phyloP scores from a whole-genome alignment of 2,329 filamentous ascomycete species.

The Trichoderma lentiforme region DNA sequence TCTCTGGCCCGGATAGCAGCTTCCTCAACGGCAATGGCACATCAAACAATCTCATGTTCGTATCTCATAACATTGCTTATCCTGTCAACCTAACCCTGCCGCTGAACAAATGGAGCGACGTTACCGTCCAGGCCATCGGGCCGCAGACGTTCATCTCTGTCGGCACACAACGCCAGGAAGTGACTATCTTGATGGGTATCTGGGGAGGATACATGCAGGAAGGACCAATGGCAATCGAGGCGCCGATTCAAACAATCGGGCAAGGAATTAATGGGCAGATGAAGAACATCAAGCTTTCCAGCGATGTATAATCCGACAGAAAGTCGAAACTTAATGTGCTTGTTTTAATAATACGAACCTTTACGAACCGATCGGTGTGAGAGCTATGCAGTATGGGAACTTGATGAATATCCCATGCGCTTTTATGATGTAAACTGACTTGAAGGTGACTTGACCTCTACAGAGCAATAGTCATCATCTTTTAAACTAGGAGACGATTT shows the following conservation, averaged over 20 bases:
- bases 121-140: conserved; percentile 14
- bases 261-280: conserved; percentile 13
- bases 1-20: conserved; percentile 17
- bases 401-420: rapidly evolving
- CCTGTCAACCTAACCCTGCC: conserved; percentile 18
- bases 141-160: conserved; percentile 16
- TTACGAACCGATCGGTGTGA: not conserved
- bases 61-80: conserved; percentile 16
- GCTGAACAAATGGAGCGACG: conserved; percentile 18
- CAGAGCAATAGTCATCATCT: not conserved
- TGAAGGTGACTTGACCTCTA: rapidly evolving
- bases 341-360: not conserved
- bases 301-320: not conserved
- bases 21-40: conserved; percentile 18
- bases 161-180: conserved; percentile 9
- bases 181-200: conserved; percentile 20
- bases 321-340: not conserved
- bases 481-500: not conserved
- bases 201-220: conserved; percentile 18
- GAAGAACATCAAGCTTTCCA: conserved; percentile 15
- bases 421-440: rapidly evolving
- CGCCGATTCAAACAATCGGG: conserved; percentile 15
- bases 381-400: not conserved
- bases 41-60: conserved; percentile 17
- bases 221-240: conserved; percentile 16